Conservation (phyloP, 441 rosid species). For the Biscutella laevigata region DNA sequence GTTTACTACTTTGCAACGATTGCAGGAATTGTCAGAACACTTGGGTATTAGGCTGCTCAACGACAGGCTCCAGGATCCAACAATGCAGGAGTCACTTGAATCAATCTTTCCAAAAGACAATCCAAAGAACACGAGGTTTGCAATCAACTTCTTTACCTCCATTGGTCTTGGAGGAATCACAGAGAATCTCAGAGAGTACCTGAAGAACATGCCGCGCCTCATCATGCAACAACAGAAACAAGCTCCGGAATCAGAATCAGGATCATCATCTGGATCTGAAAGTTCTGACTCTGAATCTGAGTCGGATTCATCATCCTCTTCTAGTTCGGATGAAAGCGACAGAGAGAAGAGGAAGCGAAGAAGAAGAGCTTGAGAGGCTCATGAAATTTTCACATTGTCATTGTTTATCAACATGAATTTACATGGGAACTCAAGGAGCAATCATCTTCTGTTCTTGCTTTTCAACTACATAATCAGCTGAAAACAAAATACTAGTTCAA, state of each 20-base stretch:
- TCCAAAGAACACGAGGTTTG: conserved; percentile 78
- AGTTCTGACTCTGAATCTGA: conserved; percentile 34
- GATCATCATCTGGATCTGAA: conserved; percentile 30
- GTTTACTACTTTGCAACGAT: not conserved
- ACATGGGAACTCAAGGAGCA: not conserved
- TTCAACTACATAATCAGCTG: not conserved
- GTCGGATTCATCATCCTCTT: conserved; percentile 21
- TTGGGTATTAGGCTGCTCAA: conserved; percentile 65
- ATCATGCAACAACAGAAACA: conserved; percentile 81
- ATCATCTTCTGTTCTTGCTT: conserved; percentile 7
- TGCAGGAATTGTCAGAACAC: conserved; percentile 78
- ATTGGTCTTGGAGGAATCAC: conserved; percentile 95
- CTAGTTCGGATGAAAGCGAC: conserved; percentile 39
- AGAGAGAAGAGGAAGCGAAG: conserved; percentile 36
- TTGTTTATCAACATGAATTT: conserved; percentile 10
- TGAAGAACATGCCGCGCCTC: conserved; percentile 91
- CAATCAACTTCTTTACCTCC: conserved; percentile 88
- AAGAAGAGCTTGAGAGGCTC: conserved; percentile 27
- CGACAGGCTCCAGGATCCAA: conserved; percentile 73
- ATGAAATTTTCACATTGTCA: not conserved
- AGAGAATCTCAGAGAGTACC: conserved; percentile 69
- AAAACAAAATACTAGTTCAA: not conserved
- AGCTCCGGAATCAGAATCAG: conserved; percentile 33
- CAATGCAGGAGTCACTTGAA: conserved; percentile 65
- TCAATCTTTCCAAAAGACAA: conserved; percentile 82